These are phyloP conservation scores for Penicillium thymicola DNA, from an alignment of 2,329 filamentous ascomycete genomes.

Conservation along the genomic window DNA sequence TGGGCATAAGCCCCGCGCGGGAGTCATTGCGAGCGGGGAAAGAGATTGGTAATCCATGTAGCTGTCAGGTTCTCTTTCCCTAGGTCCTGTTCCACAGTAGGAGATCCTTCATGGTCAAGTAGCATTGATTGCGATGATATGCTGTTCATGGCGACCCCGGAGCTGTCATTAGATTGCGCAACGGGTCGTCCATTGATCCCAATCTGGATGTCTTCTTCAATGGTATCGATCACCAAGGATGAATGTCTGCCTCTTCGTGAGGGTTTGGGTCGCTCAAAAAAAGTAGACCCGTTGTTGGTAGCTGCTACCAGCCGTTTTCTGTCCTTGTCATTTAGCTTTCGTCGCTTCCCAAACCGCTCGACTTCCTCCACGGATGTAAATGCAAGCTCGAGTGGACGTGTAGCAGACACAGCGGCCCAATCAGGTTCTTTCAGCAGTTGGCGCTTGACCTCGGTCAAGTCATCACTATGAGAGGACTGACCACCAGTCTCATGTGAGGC, in stretches of 20 bases:
- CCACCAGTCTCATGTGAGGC: neutral
- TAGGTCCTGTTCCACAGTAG: neutral
- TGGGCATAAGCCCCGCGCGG: neutral
- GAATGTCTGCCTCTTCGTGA: neutral
- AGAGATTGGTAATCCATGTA: constrained; percentile 8
- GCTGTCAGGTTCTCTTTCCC: neutral
- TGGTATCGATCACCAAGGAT: constrained; percentile 3
- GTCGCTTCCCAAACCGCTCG: constrained; percentile 35
- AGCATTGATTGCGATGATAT: constrained; percentile 36
- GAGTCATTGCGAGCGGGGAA: neutral
- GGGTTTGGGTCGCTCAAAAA: constrained; percentile 3
- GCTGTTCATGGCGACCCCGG: constrained; percentile 6
- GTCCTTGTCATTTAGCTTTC: constrained; percentile 34
- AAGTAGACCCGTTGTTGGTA: neutral
- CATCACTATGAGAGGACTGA: neutral
- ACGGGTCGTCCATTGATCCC: constrained; percentile 22
- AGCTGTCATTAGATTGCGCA: constrained; percentile 1
- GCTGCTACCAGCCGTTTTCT: constrained; percentile 22
- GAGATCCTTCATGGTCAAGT: constrained; percentile 25
- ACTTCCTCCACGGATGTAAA: constrained; percentile 31
- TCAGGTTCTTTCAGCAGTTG: constrained; percentile 35
- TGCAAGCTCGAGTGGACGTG: constrained; percentile 34
- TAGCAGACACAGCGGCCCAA: constrained; percentile 37
- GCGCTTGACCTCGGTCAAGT: constrained; percentile 30
- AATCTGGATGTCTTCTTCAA: constrained; percentile 22